phyloP scores from a whole-genome alignment of 1,139 yeast genomes.

The Suhomyces yuchorum region DNA sequence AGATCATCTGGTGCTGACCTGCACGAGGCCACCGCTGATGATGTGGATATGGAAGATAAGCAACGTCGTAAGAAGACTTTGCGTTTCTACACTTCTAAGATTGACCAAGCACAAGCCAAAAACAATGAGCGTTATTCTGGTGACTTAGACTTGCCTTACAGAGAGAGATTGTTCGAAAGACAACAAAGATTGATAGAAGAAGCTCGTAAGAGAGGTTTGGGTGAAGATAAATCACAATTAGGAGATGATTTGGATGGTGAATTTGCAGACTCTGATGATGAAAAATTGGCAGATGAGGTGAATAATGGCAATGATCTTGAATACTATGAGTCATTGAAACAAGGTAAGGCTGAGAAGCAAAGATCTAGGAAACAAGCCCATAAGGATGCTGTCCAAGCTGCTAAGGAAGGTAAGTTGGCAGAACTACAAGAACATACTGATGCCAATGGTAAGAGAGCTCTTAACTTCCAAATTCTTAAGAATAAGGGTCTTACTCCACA shows the following conservation, averaged over 20 bases:
- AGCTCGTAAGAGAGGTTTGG: constrained; percentile 81
- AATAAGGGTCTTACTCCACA: constrained; percentile 94
- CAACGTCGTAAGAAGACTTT: constrained; percentile 77
- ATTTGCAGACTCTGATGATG: constrained; percentile 53
- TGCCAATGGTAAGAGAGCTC: constrained; percentile 88
- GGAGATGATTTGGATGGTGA: constrained; percentile 55
- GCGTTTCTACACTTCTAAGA: constrained; percentile 95
- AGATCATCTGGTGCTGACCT: constrained; percentile 48
- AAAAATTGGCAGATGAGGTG: constrained; percentile 38
- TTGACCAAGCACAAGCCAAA: constrained; percentile 75
- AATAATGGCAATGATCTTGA: constrained; percentile 46
- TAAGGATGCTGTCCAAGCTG: constrained; percentile 71
- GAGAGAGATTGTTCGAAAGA: constrained; percentile 85
- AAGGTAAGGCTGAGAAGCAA: constrained; percentile 50
- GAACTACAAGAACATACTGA: constrained; percentile 69
- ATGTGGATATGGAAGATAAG: constrained; percentile 83
- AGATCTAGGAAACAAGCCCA: constrained; percentile 65
- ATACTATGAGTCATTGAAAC: constrained; percentile 55
- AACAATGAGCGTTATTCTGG: constrained; percentile 66
- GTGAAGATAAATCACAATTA: constrained; percentile 45
- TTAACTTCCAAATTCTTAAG: constrained; percentile 89
- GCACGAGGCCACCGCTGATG: constrained; percentile 67
- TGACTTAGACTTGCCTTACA: constrained; percentile 90
- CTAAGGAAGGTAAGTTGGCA: constrained; percentile 79
- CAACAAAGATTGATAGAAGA: constrained; percentile 85